Base-by-base conservation (phyloP, 108 stramenopile genomes). In the Nitzschia sp. region DNA sequence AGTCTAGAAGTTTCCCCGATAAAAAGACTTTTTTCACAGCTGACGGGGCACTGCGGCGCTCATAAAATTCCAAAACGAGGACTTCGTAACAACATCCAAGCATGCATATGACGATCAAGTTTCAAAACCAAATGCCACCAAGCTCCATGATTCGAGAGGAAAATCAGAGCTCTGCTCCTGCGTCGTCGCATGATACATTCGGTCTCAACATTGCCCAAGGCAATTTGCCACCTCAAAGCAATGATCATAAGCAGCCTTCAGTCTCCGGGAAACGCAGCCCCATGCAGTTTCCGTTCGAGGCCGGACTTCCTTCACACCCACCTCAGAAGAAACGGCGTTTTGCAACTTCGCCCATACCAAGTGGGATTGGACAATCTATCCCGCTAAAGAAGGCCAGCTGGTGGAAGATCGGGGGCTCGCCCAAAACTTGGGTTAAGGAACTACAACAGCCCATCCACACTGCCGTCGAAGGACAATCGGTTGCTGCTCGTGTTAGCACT, bases 371-470 rank as follows among this genome's bases (percentile, higher is more conserved):
- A 4, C 49, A 17, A 51, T 51, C 49, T 4, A 51, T 51, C 21
- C 49, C 49, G 21, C 49, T 51, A 8, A 51, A 51, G 21, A 51
- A 51, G 21, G 49, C 49, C 4, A 51, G 49, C 49, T 51, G 49
- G 49, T 51, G 49, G 49, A 51, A 23, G n/a, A 51, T 4, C 21
- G 49, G 21, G 21, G 49, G n/a, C 21, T 51, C 21, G 21, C 21
- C 49, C 8, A 51, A 23, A 19, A 51, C 49, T n/a, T 51, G 11
- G 49, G 5, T 51, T 9, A 17, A 51, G 21, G 49, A 23, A 51
- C 21, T 19, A 51, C 8, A 9, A 51, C 49, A 9, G 21, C 21
- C 4, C 49, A 51, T 42, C 11, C 38, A 42, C 8, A 42, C 38
- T 15, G 15, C 8, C 15, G 11, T 8, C 11, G 38, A 8, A 8